Conservation (phyloP, 78 protist species). For the Emiliania huxleyi region DNA sequence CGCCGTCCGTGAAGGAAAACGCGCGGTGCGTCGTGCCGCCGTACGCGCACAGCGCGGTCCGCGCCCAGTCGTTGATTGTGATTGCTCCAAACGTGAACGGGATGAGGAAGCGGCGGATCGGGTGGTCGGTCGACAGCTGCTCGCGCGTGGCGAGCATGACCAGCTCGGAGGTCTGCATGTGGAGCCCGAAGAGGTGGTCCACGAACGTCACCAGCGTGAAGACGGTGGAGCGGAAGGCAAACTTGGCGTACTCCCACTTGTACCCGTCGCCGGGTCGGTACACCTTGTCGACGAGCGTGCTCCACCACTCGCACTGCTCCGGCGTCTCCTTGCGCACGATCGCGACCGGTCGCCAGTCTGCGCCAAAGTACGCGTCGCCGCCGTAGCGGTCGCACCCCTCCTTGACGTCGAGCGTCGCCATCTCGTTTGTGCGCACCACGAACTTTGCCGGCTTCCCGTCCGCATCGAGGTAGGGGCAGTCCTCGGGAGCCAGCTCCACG, state of each 20-base stretch:
- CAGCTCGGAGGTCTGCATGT: neutral
- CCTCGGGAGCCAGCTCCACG: neutral
- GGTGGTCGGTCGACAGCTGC: neutral
- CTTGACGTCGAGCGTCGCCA: neutral
- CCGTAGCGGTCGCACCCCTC: neutral
- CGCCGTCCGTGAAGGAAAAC: neutral
- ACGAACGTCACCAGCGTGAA: neutral
- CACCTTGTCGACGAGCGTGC: neutral
- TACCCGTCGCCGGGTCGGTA: neutral
- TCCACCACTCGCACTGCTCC: too few species aligned
- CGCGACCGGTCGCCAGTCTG: neutral
- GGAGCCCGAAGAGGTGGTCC: neutral
- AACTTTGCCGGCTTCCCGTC: neutral
- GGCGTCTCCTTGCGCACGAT: neutral
- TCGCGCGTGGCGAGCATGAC: neutral
- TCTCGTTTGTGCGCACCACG: neutral
- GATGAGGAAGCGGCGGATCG: neutral
- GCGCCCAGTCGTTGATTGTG: neutral
- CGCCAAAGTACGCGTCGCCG: neutral
- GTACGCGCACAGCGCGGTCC: neutral
- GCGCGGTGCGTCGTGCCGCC: neutral
- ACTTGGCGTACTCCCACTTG: neutral
- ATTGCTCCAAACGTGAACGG: neutral
- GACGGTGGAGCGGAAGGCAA: neutral
- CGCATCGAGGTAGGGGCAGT: neutral